These are phyloP conservation scores for Naganishia kalamii DNA, from an alignment of 768 basidiomycete genomes.

Conservation along the genomic window DNA sequence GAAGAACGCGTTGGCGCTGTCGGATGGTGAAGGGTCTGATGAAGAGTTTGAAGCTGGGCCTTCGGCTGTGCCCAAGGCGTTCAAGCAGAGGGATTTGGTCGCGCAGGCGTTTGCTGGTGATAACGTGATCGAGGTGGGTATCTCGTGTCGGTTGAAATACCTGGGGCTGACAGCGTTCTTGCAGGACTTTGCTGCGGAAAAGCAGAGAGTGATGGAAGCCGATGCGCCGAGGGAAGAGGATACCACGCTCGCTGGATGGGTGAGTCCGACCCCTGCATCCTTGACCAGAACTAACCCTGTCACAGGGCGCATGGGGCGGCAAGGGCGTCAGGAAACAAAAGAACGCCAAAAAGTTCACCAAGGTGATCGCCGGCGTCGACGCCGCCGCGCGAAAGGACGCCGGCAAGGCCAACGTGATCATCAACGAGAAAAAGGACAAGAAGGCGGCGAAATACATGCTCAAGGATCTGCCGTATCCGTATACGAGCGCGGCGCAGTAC, in stretches of 20 bases:
- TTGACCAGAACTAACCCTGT: constrained; percentile 7
- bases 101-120: constrained; percentile 94
- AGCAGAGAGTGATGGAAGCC: constrained; percentile 69
- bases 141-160: not conserved
- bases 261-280: not conserved
- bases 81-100: constrained; percentile 86
- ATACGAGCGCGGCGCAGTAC: constrained; percentile 86
- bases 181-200: constrained; percentile 79
- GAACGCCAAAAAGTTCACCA: constrained; percentile 60
- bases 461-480: constrained; percentile 88
- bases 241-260: constrained; percentile 87
- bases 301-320: constrained; percentile 77
- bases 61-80: constrained; percentile 55
- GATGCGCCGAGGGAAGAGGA: constrained; percentile 86
- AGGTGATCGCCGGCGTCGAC: constrained; percentile 73
- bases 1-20: constrained; percentile 28
- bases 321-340: constrained; percentile 56
- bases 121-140: constrained; percentile 76
- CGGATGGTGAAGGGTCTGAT: constrained; percentile 60
- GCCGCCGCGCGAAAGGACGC: constrained; percentile 75
- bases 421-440: constrained; percentile 91
- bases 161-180: not conserved
- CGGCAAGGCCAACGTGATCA: constrained; percentile 79
- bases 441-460: constrained; percentile 84
- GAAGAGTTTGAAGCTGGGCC: constrained; percentile 33